phyloP scores from a whole-genome alignment of 768 basidiomycete genomes.

The Mycena leptocephala region DNA sequence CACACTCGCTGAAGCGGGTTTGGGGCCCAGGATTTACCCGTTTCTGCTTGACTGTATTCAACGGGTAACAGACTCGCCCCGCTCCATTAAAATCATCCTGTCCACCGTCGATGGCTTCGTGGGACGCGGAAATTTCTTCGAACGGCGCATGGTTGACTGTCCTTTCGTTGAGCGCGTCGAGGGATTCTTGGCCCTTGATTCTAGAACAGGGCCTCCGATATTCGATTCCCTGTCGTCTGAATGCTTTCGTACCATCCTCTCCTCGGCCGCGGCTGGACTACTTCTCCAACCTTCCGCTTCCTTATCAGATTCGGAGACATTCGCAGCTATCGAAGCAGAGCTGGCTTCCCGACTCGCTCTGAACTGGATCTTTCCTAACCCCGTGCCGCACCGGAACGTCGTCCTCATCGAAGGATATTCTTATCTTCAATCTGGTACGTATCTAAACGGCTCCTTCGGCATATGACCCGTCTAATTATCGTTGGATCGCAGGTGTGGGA shows the following conservation, averaged over 20 bases:
- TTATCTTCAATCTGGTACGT: slow-evolving; percentile 23
- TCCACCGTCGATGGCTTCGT: slow-evolving; percentile 11
- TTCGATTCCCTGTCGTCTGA: neutral
- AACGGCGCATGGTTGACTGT: slow-evolving; percentile 22
- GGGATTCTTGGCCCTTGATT: slow-evolving; percentile 12
- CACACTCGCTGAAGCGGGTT: neutral
- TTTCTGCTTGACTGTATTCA: slow-evolving; percentile 10
- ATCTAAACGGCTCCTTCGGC: no score
- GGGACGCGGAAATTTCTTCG: slow-evolving; percentile 15
- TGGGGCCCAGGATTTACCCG: neutral
- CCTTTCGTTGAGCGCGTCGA: neutral
- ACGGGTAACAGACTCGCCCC: neutral
- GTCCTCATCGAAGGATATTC: slow-evolving; percentile 27
- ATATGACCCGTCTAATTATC: no score
- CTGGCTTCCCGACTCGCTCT: slow-evolving; percentile 11
- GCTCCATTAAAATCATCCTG: slow-evolving; percentile 19
- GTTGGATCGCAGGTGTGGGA: slow-evolving; percentile 1
- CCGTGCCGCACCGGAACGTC: slow-evolving; percentile 7
- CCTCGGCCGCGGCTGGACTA: slow-evolving; percentile 10
- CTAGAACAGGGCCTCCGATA: neutral
- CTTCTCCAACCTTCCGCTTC: neutral
- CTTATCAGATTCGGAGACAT: neutral
- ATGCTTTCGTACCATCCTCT: neutral
- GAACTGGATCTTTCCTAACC: slow-evolving; percentile 7
- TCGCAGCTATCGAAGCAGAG: slow-evolving; percentile 15